Percentiles rank a stretch among this genome's conserved stretches.
These are phyloP conservation scores for Dalbergia cultrata DNA, from an alignment of 306 rosid species.

Conservation along the genomic window DNA sequence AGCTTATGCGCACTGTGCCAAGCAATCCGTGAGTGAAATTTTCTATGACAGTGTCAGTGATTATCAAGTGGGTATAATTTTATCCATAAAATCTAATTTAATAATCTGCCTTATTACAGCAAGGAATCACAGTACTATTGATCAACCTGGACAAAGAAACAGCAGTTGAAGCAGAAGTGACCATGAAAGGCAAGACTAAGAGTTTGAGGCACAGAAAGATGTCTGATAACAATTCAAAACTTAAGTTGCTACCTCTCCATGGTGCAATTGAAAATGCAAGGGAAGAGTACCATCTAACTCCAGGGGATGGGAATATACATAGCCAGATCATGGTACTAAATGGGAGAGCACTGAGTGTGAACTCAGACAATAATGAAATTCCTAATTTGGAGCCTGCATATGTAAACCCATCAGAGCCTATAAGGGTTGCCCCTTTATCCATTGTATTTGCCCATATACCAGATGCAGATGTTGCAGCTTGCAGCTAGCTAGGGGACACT, in stretches of 20 bases:
- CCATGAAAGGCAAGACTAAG: conserved; percentile 25
- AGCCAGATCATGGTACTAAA: conserved; percentile 85
- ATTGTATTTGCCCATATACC: conserved; percentile 87
- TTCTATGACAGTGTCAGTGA: neutral
- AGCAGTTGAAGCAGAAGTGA: conserved; percentile 53
- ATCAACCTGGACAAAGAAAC: conserved; percentile 71
- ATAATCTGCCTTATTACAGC: conserved; percentile 58
- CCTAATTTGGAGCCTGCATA: conserved; percentile 72
- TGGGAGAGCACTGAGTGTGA: conserved; percentile 66
- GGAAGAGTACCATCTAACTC: conserved; percentile 87
- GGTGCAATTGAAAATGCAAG: conserved; percentile 47
- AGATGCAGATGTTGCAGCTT: conserved; percentile 64
- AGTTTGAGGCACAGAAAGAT: conserved; percentile 49
- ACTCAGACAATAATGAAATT: conserved; percentile 64
- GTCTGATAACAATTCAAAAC: conserved; percentile 14
- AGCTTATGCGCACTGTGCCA: conserved; percentile 93
- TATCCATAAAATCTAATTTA: conserved; percentile 25
- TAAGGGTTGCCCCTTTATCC: conserved; percentile 73
- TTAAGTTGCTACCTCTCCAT: conserved; percentile 36
- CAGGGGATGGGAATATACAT: conserved; percentile 70
- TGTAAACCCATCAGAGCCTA: conserved; percentile 67
- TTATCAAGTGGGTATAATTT: neutral
- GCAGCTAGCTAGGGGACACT: conserved; percentile 51
- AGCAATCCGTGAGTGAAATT: conserved; percentile 72
- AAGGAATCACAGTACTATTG: conserved; percentile 78